Evolutionary conservation across 1,284 basidiomycete genomes (phyloP), one percentile per base, ranked within the genome.

Genomic region (Cryptococcus jaspeensis): DNA sequence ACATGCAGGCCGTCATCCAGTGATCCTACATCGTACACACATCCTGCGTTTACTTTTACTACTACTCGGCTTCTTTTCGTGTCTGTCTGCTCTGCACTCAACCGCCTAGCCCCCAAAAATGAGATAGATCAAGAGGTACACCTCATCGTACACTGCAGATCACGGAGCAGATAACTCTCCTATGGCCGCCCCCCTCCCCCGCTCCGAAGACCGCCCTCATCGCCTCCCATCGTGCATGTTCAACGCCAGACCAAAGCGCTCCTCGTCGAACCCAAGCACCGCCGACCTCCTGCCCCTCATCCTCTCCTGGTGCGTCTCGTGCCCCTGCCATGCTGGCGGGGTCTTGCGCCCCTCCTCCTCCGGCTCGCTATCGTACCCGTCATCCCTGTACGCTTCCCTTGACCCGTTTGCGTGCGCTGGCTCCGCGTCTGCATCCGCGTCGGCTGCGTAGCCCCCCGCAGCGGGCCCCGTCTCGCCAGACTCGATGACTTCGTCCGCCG

Each of bases 261-360:
- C 52, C 40, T 51, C 39, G 46, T 59, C 58, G 35, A 61, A 61
- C 35, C 60, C 60, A 5, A 61, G 28, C 13, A 61, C 57, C 9
- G 50, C 53, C 12, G 39, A 25, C 41, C 41, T 47, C 48, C 50
- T 53, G 22, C 35, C 44, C 28, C 42, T 53, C 38, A 58, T 54
- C 32, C 35, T 52, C 13, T 54, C 38, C 35, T 47, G 36, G 32
- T 44, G 43, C 53, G 28, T 46, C 25, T 48, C 45, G 41, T 45
- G 45, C 49, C 48, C 36, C 32, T 13, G 32, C 18, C 28, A 18
- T 28, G 46, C 38, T 8, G 42, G 38, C 28, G 52, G 57, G 13
- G 55, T 63, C 22, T 40, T 41, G 32, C 25, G 39, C 13, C 47
- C 53, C 25, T 54, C 47, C 48, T 25, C 52, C 23, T 50, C 44